Evolutionary conservation across 2,329 filamentous ascomycete genomes (phyloP), one percentile per base, ranked within the genome.

Genomic region (Colletotrichum endophyticum): DNA sequence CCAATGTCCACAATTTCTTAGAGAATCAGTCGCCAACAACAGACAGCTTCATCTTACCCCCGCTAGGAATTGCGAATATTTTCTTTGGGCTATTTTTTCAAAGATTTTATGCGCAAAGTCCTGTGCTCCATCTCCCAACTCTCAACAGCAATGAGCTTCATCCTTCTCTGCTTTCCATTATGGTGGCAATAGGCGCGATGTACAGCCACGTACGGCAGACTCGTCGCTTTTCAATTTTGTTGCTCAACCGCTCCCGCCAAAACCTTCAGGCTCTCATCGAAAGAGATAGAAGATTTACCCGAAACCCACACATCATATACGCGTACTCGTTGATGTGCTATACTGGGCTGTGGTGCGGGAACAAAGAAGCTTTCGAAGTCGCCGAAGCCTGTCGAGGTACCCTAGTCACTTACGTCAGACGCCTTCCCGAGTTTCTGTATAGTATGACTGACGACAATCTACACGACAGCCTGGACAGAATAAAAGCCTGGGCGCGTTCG

Each of bases 281-380:
- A 15, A 39, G 19, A 16, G 67, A 66, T 19, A 59, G 49, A 27
- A 22, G n/a, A 13, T 8, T 74, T 19, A 66, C 67, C 2, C 49
- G 72, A 28, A 15, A 71, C 19, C 25, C 49, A 15, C 7, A 66
- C 22, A 25, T 32, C 11, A 36, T 74, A 5, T 74, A 74, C 12
- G 66, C 72, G 8, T 71, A 57, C 12, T 61, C 72, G 13, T 62
- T 74, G 5, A 39, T 73, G 30, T 39, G 57, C 22, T 64, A 74
- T n/a, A 22, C 34, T 15, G 72, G 67, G n/a, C 44, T 74, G 7
- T 74, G 72, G 72, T 71, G 72, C 32, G 72, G 67, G 12, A 74
- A 74, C 49, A 74, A 74, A 36, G 44, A 59, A 16, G 72, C 72
- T 5, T 74, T 66, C 34, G 72, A 74, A 59, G 16, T 30, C 19